Evolutionary conservation across 306 rosid genomes (phyloP), one percentile per base, ranked within the genome.

Genomic region (Quercus aquifolioides): DNA sequence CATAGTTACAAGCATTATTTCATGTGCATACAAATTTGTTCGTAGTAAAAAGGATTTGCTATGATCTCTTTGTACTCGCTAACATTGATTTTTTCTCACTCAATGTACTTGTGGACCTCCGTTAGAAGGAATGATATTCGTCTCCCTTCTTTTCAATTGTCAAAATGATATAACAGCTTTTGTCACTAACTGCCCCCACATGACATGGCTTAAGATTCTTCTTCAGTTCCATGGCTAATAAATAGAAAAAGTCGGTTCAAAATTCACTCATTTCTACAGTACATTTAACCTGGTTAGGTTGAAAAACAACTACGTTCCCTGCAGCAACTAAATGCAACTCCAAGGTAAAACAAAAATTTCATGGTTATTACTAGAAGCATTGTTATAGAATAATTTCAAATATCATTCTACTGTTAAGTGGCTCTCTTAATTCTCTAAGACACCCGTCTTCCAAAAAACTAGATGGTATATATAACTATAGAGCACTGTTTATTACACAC

Each of bases 201-300:
- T 85, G 83, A 84, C 73, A 76, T 62, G 83, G 81, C 83, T 80
- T 75, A 28, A 67, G 84, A 84, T 81, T 76, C 84, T 54, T 80
- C 78, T 65, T 80, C 82, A 59, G 5, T 20, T 15, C 28, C 58
- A 7, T 49, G 9, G 20, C 5, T 6, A 19, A 20, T 2, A 43
- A 19, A 52, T 19, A 9, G 8, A 35, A 14, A 14, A 54, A 17
- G 21, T 33, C 13, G 7, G 1, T 18, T 17, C 35, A 18, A 18
- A 65, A 15, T 31, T 65, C 25, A 31, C 25, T 21, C 13, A 60
- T 63, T 57, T 38, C 21, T 23, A 55, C 43, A 35, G 80, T 28
- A 10, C 56, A 35, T 57, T 49, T 49, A 49, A 49, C 17, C 54
- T 10, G 54, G 54, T 49, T 49, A 49, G 17, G 17, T 49, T 49